phyloP scores from a whole-genome alignment of 306 rosid genomes.

The Acacia confusa region DNA sequence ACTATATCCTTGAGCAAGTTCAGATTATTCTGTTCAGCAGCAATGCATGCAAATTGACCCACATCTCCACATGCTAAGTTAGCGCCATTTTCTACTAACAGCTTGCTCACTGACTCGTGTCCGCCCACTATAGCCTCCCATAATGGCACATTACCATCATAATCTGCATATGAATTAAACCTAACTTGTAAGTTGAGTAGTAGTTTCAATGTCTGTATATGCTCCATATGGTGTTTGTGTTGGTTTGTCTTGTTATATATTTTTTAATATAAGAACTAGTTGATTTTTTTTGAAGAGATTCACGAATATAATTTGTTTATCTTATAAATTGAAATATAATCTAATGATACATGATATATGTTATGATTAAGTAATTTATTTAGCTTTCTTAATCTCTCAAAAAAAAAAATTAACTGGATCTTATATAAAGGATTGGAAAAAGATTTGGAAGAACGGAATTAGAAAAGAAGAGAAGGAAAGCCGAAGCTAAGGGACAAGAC shows the following conservation, averaged over 20 bases:
- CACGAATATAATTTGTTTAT: no score
- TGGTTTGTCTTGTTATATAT: neutral
- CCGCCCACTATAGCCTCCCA: constrained; percentile 80
- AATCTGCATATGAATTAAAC: constrained; percentile 47
- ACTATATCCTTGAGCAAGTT: constrained; percentile 56
- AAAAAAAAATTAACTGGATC: no score
- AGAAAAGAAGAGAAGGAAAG: constrained; percentile 2
- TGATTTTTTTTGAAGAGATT: no score
- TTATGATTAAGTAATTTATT: no score
- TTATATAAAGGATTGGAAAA: no score
- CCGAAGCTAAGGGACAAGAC: neutral
- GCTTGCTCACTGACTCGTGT: constrained; percentile 54
- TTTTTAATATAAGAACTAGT: no score
- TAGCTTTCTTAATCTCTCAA: no score
- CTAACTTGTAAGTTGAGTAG: neutral
- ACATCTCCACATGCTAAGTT: constrained; percentile 53
- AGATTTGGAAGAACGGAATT: neutral
- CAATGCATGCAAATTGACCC: constrained; percentile 69
- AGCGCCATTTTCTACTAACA: constrained; percentile 66
- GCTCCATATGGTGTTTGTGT: neutral
- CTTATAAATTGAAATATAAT: no score
- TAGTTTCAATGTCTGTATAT: neutral
- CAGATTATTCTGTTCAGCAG: constrained; percentile 61
- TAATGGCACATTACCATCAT: constrained; percentile 72
- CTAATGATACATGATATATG: no score